Evolutionary conservation across 1,139 yeast genomes (phyloP), one percentile per base, ranked within the genome.

Genomic region (Scheffersomyces parashehatae): DNA sequence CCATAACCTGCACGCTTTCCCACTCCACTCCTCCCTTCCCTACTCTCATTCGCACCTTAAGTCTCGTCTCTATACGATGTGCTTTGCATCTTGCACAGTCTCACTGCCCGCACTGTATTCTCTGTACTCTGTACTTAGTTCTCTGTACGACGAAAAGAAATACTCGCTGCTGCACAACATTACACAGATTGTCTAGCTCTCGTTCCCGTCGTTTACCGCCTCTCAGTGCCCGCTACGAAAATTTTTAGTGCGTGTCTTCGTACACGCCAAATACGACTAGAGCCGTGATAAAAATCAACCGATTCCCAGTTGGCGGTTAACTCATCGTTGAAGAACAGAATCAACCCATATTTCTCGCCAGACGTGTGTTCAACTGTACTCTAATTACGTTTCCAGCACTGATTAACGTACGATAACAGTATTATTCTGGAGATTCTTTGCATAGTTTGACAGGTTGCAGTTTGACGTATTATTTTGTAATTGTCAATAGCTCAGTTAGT

Each of bases 121-220:
- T 13, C 14, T 13, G 14, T 13, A 13, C 26, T 20, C 26, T 20
- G 26, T 20, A 7, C 26, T 13, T 16, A 16, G 26, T 20, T 4
- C 26, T 20, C 26, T 20, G 26, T 20, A 20, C 26, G 26, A 20
- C 26, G 26, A 20, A 16, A 16, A 20, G 26, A 20, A 20, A 20
- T 20, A 6, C 26, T 20, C 26, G 26, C 26, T 20, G 26, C 26
- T 20, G 26, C 26, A 20, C 26, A 20, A 20, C 26, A 20, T 20
- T 20, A 20, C 26, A 20, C 26, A 20, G 7, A 20, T 20, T 3
- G 3, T 20, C 26, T 20, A 5, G 26, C 20, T 20, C 14, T 42
- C 46, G 46, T 45, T 42, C 48, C 48, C 44, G 42, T 45, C 48
- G 46, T 45, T 30, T 44, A 37, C n/a, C 33, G 20, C 16, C 12